These are phyloP conservation scores for Fusarium euwallaceae DNA, from an alignment of 2,329 filamentous ascomycete genomes.

Conservation along the genomic window DNA sequence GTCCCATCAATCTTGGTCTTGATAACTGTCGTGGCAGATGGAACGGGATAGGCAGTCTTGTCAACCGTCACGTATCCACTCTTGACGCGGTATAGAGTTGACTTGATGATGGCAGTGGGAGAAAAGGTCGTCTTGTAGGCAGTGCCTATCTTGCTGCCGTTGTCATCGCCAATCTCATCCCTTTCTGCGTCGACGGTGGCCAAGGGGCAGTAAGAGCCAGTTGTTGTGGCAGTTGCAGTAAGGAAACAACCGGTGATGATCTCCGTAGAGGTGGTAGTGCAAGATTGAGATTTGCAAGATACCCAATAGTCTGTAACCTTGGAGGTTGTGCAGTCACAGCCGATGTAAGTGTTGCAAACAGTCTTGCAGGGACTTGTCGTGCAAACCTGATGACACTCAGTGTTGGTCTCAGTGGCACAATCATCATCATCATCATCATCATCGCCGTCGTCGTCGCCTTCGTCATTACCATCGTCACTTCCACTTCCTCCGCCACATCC, in stretches of 20 bases:
- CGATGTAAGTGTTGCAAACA: constrained; percentile 23
- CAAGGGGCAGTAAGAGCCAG: not conserved
- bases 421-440: constrained; percentile 16
- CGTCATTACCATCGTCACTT: not conserved
- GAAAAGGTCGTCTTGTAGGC: constrained; percentile 12
- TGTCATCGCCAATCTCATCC: constrained; percentile 4
- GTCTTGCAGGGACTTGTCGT: constrained; percentile 16
- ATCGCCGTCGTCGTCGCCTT: not conserved
- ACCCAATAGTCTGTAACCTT: constrained; percentile 27
- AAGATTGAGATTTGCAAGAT: constrained; percentile 16
- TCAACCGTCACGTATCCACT: constrained; percentile 20
- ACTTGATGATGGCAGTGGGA: not conserved
- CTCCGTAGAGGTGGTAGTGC: constrained; percentile 9
- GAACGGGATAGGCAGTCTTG: constrained; percentile 10
- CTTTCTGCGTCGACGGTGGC: not conserved
- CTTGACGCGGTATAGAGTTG: constrained; percentile 2
- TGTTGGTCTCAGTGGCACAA: constrained; percentile 28
- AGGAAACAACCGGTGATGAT: constrained; percentile 21
- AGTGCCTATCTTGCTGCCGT: not conserved
- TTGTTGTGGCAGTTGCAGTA: constrained; percentile 19
- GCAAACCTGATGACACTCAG: constrained; percentile 25
- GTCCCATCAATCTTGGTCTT: constrained; percentile 9
- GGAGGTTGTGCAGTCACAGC: constrained; percentile 25
- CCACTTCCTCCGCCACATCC: not conserved
- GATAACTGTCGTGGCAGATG: not conserved